Evolutionary conservation across 78 protist genomes (phyloP).

Genomic region (Chrysochromulina tobinii): DNA sequence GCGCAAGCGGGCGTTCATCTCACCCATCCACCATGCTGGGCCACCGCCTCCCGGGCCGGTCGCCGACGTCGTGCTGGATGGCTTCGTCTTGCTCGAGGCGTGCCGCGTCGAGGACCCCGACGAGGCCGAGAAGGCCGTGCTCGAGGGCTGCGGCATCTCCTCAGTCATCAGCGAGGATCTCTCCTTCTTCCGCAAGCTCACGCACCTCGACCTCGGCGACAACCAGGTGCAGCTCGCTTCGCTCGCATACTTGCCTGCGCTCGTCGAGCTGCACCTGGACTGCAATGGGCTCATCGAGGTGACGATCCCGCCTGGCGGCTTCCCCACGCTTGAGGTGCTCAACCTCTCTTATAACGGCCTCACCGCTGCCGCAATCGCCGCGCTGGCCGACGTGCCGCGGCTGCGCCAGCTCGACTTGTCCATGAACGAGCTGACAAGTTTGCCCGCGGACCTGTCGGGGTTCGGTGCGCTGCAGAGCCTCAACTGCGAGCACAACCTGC

Average conservation of each 20-base stretch:
- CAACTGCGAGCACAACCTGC: not conserved
- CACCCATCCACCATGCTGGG: no score
- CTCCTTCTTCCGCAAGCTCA: not conserved
- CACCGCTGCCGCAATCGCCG: not conserved
- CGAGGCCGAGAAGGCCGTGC: not conserved
- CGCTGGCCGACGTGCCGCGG: not conserved
- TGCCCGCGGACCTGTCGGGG: no score
- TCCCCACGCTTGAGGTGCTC: not conserved
- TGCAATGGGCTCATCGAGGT: not conserved
- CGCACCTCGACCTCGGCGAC: conserved; percentile 21
- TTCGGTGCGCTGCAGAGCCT: not conserved
- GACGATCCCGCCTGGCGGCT: not conserved
- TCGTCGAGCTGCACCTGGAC: conserved; percentile 1
- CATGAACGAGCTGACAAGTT: not conserved
- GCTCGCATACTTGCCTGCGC: not conserved
- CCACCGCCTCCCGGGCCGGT: not conserved
- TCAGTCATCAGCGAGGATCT: not conserved
- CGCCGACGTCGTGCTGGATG: not conserved
- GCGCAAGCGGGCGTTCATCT: not conserved
- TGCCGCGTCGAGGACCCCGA: conserved; percentile 4
- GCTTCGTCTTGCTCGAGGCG: conserved; percentile 22
- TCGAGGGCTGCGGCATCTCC: conserved; percentile 16
- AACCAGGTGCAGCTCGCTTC: not conserved
- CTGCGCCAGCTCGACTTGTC: conserved; percentile 3
- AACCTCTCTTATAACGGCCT: not conserved